These are phyloP conservation scores for Chloris gayana DNA, from an alignment of 176 grass and related monocot genomes.

Conservation along the genomic window DNA sequence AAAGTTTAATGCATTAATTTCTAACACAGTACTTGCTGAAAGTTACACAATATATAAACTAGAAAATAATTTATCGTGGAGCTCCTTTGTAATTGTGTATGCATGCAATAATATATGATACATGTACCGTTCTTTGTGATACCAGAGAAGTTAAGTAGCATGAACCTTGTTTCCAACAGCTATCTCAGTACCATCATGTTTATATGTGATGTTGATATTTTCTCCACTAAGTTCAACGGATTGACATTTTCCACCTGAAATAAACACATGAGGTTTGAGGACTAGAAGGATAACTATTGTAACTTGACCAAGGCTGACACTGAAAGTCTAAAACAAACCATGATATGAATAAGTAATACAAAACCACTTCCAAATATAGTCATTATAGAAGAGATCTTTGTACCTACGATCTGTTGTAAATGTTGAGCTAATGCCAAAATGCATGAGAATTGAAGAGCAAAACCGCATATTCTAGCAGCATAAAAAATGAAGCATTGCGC, in stretches of 20 bases:
- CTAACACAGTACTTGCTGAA: constrained; percentile 14
- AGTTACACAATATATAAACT: constrained; percentile 22
- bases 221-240: constrained; percentile 94
- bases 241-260: constrained; percentile 93
- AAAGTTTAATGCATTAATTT: background rate
- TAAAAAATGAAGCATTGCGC: constrained; percentile 35
- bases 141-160: constrained; percentile 27
- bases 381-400: constrained; percentile 21
- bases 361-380: constrained; percentile 10
- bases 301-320: background rate
- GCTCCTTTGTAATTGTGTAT: constrained; percentile 25
- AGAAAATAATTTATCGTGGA: background rate
- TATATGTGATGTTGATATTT: constrained; percentile 99
- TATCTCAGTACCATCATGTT: constrained; percentile 89
- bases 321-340: background rate
- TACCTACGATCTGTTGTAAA: constrained; percentile 23
- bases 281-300: constrained; percentile 7
- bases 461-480: constrained; percentile 20
- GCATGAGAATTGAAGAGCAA: constrained; percentile 25
- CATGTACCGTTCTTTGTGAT: background rate
- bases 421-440: constrained; percentile 27
- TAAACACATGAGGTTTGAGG: constrained; percentile 37
- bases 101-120: constrained; percentile 12
- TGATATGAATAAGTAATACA: background rate
- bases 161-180: constrained; percentile 99